phyloP scores from a whole-genome alignment of 139 green algal species.

The Tetraselmis striata region DNA sequence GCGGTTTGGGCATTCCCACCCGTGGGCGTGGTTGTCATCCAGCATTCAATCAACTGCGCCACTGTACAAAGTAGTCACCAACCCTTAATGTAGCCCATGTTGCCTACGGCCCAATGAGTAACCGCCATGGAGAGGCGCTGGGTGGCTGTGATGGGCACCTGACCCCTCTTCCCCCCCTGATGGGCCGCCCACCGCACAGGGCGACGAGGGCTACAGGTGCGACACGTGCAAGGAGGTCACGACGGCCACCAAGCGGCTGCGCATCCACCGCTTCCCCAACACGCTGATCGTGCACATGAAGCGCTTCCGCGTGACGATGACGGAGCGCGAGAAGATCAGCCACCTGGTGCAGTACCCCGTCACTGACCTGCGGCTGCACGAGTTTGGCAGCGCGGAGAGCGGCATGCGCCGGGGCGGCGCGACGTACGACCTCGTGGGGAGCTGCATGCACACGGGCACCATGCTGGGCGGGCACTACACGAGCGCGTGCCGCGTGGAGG shows the following conservation, averaged over 20 bases:
- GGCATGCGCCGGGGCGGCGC: too few relatives aligned
- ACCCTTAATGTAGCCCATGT: too few relatives aligned
- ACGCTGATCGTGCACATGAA: conserved; percentile 55
- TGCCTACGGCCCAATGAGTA: too few relatives aligned
- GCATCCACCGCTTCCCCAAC: conserved; percentile 39
- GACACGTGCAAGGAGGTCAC: conserved; percentile 36
- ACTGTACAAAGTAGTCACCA: too few relatives aligned
- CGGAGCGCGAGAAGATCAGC: neutral
- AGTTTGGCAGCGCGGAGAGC: neutral
- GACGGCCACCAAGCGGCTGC: conserved; percentile 44
- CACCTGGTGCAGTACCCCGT: neutral
- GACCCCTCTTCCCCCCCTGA: too few relatives aligned
- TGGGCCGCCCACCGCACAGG: too few relatives aligned
- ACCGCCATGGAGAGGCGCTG: too few relatives aligned
- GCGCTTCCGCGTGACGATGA: conserved; percentile 37
- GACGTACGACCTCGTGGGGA: neutral
- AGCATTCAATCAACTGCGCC: too few relatives aligned
- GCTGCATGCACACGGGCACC: neutral
- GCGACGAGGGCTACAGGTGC: conserved; percentile 42
- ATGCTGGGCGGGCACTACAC: conserved; percentile 41
- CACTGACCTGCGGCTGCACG: neutral
- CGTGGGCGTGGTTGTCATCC: too few relatives aligned
- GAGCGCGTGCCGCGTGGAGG: conserved; percentile 22
- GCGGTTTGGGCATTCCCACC: too few relatives aligned
- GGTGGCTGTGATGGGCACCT: too few relatives aligned